Base-by-base conservation (phyloP, 306 rosid species). In the Oemleria cerasiformis region DNA sequence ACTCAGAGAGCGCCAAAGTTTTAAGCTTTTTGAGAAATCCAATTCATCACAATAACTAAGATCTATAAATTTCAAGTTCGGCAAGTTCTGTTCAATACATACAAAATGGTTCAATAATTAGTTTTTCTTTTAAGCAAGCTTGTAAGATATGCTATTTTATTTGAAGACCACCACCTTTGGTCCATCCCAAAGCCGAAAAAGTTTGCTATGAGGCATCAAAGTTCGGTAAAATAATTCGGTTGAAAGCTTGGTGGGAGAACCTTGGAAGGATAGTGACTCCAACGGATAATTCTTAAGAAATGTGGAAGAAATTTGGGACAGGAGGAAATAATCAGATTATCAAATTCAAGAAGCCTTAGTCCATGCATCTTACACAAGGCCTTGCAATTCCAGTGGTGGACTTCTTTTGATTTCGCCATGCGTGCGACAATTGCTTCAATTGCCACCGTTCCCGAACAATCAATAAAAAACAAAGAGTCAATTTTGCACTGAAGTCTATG, bases 341-440 rank as follows among this genome's bases (percentile, higher is more conserved):
- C 7, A 17, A 68, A 7, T 4, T 65, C 6, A 30, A 76, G 42
- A 30, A 71, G 36, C 21, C 13, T 61, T 39, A 80, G 69, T 4
- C 67, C 47, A 38, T 34, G 34, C 78, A 80, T 70, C 34, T 47
- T 79, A 56, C 76, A 58, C 19, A 74, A 75, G 4, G 20, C 19
- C 5, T 13, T 43, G 0, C 10, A 3, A 36, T 5, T 66, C 75
- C 81, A 81, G 6, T 21, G n/a, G 49, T n/a, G n/a, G n/a, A 67
- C 80, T 43, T 68, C 63, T 30, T 74, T 67, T 8, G 45, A 9
- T 3, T 7, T 9, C 13, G 4, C n/a, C 3, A 12, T 59, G 19
- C 61, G 11, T 4, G 56, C 19, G 49, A 43, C 21, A 23, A 80
- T 65, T 56, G 71, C 75, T 71, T 75, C 21, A 1, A 72, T 43